Evolutionary conservation across 1,284 basidiomycete genomes (phyloP).

Genomic region (Termitomyces sp.): DNA sequence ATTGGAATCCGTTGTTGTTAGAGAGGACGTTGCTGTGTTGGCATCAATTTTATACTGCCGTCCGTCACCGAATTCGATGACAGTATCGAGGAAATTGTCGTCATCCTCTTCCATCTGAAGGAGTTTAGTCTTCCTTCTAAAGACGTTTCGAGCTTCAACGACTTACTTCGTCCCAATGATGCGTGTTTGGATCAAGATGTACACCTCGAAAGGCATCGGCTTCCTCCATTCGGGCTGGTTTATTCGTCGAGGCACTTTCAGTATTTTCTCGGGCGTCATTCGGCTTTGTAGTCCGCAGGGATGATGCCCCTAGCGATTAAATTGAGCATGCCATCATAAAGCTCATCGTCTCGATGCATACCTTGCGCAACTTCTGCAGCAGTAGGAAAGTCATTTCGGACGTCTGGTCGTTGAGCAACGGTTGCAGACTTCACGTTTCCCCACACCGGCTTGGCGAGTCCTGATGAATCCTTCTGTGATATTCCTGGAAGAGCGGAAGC

Average conservation of each 20-base stretch:
- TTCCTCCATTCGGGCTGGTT: constrained; percentile 63
- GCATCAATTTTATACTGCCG: constrained; percentile 78
- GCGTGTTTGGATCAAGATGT: constrained; percentile 86
- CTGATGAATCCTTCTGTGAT: constrained; percentile 37
- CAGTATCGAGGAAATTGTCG: constrained; percentile 82
- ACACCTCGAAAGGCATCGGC: constrained; percentile 91
- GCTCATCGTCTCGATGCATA: constrained; percentile 26
- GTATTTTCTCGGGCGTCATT: constrained; percentile 29
- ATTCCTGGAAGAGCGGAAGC: constrained; percentile 30
- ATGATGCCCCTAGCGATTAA: constrained; percentile 21
- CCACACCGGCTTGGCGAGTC: constrained; percentile 54
- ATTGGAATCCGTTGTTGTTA: constrained; percentile 7
- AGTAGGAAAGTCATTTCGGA: constrained; percentile 76
- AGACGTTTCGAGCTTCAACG: background rate
- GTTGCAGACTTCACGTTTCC: constrained; percentile 43
- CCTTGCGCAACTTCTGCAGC: constrained; percentile 88
- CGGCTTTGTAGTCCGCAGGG: constrained; percentile 31
- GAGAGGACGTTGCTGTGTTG: constrained; percentile 27
- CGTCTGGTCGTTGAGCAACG: constrained; percentile 32
- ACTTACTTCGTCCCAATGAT: constrained; percentile 94
- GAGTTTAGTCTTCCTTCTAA: background rate
- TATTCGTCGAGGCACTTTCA: constrained; percentile 41
- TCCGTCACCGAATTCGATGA: constrained; percentile 92
- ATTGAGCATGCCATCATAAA: background rate
- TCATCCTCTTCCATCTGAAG: constrained; percentile 83